phyloP scores from a whole-genome alignment of 768 basidiomycete genomes.

The Phylloporus scabripes region DNA sequence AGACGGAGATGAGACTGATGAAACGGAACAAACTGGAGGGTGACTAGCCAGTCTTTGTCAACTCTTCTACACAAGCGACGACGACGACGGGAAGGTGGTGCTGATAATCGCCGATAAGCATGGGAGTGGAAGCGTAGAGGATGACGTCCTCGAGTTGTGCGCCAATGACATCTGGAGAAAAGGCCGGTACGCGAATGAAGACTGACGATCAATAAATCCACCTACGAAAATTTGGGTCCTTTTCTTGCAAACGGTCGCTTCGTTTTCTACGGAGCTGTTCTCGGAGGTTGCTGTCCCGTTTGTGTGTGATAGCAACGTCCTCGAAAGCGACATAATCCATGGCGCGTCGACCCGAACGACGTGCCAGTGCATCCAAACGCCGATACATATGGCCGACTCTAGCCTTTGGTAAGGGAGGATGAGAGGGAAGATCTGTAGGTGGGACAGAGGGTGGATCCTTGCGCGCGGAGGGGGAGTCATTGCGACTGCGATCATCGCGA shows the following conservation, averaged over 20 bases:
- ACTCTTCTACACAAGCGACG: constrained; percentile 40
- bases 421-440: neutral
- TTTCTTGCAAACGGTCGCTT: constrained; percentile 16
- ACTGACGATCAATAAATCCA: neutral
- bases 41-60: constrained; percentile 39
- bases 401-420: constrained; percentile 15
- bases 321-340: constrained; percentile 26
- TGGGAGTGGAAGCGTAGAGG: constrained; percentile 28
- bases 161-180: constrained; percentile 32
- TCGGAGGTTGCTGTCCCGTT: constrained; percentile 17
- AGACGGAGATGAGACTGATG: neutral
- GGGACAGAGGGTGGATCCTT: neutral
- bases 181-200: neutral
- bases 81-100: constrained; percentile 37
- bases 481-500: constrained; percentile 3
- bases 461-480: neutral
- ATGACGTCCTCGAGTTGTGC: constrained; percentile 32
- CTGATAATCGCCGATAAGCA: constrained; percentile 33
- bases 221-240: constrained; percentile 25
- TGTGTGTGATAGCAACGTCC: constrained; percentile 17
- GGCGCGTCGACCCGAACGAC: constrained; percentile 17
- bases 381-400: constrained; percentile 22
- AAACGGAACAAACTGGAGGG: neutral
- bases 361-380: constrained; percentile 21
- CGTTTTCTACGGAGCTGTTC: constrained; percentile 21